phyloP scores from a whole-genome alignment of 257 asterid genomes.

The Solanum appendiculatum region DNA sequence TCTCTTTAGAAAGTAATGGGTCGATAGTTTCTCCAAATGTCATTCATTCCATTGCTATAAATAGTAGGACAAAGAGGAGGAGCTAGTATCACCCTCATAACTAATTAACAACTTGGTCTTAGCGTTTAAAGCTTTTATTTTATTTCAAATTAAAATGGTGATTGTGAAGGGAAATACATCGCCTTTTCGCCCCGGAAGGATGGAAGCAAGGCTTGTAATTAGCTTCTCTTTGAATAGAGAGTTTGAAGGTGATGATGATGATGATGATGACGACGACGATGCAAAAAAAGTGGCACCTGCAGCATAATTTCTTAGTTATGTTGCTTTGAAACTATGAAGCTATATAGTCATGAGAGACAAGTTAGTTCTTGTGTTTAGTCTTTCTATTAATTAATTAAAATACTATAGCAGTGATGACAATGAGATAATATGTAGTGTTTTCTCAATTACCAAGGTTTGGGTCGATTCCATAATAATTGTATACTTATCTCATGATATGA shows the following conservation, averaged over 20 bases:
- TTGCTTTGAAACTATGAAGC: neutral
- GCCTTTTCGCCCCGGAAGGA: neutral
- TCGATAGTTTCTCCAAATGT: neutral
- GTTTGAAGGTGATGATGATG: slow-evolving; percentile 9
- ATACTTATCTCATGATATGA: too few species aligned
- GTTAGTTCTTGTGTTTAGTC: too few species aligned
- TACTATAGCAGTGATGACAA: too few species aligned
- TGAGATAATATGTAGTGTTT: too few species aligned
- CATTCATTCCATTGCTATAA: neutral
- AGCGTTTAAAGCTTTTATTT: neutral
- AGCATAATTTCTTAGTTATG: neutral
- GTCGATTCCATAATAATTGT: too few species aligned
- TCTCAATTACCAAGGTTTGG: too few species aligned
- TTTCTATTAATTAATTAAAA: too few species aligned
- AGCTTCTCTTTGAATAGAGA: neutral
- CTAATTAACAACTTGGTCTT: neutral
- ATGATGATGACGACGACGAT: slow-evolving; percentile 4
- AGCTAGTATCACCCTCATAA: neutral
- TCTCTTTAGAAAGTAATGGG: neutral
- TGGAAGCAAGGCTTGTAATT: neutral
- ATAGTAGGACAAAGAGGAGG: neutral
- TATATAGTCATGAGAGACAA: too few species aligned
- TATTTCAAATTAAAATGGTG: neutral
- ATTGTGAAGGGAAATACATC: neutral
- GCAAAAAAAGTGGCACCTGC: slow-evolving; percentile 16